A percentile compares a stretch with the other conserved stretches of the same genome.
phyloP scores from a whole-genome alignment of 192 early-diverging fungal species.

The Gamsiella multidivaricata region DNA sequence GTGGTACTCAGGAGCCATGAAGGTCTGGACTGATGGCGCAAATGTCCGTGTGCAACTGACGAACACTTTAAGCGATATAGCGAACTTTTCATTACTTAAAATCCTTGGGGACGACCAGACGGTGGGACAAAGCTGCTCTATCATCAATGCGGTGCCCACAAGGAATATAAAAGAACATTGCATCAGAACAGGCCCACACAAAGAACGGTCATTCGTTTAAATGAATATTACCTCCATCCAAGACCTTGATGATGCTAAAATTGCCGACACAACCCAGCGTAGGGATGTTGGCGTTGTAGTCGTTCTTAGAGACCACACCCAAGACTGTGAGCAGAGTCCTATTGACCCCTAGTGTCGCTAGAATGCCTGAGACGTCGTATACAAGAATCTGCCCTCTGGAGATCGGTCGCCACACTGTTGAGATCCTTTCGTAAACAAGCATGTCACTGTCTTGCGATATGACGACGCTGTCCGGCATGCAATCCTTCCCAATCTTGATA shows the following conservation, averaged over 20 bases:
- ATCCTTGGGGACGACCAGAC: too few relatives aligned
- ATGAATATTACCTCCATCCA: too few relatives aligned
- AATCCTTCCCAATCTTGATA: constrained; percentile 2
- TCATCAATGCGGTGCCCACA: too few relatives aligned
- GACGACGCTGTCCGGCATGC: neutral
- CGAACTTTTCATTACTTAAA: too few relatives aligned
- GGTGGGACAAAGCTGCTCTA: too few relatives aligned
- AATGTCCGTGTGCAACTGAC: too few relatives aligned
- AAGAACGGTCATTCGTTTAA: too few relatives aligned
- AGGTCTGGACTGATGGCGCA: too few relatives aligned
- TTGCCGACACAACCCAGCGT: neutral
- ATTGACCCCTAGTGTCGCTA: neutral
- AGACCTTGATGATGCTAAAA: neutral
- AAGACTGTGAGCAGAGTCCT: neutral
- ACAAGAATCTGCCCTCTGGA: neutral
- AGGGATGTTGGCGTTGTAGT: constrained; percentile 10
- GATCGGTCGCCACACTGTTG: constrained; percentile 2
- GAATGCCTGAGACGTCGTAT: neutral
- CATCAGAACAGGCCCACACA: too few relatives aligned
- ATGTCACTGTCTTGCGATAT: constrained; percentile 6
- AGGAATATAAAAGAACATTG: too few relatives aligned
- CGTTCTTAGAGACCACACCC: constrained; percentile 11
- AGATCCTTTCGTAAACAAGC: constrained; percentile 5
- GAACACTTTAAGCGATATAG: too few relatives aligned
- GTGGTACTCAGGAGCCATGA: too few relatives aligned